phyloP scores from a whole-genome alignment of 176 grass and related monocot species.

The Aegilops sharonensis region DNA sequence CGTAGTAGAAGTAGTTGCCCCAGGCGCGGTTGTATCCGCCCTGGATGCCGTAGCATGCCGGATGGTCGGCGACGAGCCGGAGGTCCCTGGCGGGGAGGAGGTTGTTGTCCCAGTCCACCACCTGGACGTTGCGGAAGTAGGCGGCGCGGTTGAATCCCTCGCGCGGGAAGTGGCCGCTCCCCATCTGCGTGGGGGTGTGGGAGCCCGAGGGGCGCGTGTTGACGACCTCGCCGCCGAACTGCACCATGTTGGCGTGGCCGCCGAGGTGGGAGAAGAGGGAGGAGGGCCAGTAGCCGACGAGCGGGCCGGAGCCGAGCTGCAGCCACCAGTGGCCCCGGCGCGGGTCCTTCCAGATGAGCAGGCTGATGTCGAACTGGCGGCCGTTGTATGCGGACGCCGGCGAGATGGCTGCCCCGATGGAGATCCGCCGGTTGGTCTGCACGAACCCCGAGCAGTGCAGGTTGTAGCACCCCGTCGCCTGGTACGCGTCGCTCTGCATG shows the following conservation, averaged over 20 bases:
- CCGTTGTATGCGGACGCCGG: slow-evolving; percentile 61
- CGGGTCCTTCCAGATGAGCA: slow-evolving; percentile 90
- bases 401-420: slow-evolving; percentile 82
- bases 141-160: slow-evolving; percentile 59
- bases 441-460: slow-evolving; percentile 92
- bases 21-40: slow-evolving; percentile 50
- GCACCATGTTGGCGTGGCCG: slow-evolving; percentile 79
- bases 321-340: slow-evolving; percentile 84
- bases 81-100: slow-evolving; percentile 60
- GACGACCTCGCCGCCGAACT: slow-evolving; percentile 88
- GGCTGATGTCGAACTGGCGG: slow-evolving; percentile 76
- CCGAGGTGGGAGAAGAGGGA: slow-evolving; percentile 66
- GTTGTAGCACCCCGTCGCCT: slow-evolving; percentile 93
- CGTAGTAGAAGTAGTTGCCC: slow-evolving; percentile 89
- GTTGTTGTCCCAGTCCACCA: slow-evolving; percentile 86
- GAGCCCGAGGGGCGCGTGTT: slow-evolving; percentile 47
- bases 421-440: slow-evolving; percentile 78
- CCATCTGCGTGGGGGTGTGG: slow-evolving; percentile 85
- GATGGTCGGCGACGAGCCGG: slow-evolving; percentile 69
- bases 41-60: slow-evolving; percentile 58
- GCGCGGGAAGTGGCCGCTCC: slow-evolving; percentile 57
- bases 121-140: slow-evolving; percentile 88
- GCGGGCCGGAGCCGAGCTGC: slow-evolving; percentile 58
- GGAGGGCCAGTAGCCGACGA: slow-evolving; percentile 86
- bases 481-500: slow-evolving; percentile 79